Conservation (phyloP, 208 protist genomes). For the Leishmania aethiopica region DNA sequence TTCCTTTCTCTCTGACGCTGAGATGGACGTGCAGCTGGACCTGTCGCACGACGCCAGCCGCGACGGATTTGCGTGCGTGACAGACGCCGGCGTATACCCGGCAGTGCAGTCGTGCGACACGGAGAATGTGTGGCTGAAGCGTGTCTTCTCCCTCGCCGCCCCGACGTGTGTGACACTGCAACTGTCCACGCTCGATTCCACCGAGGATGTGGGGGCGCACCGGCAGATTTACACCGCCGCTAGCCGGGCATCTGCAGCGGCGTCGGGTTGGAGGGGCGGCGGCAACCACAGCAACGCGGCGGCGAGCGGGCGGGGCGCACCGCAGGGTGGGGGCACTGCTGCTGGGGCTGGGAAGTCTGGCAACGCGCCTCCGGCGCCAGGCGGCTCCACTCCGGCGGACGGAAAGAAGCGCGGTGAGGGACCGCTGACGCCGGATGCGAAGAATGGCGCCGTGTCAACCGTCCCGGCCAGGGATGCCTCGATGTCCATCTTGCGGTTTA, state of each 20-base stretch:
- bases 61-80: constrained; percentile 43
- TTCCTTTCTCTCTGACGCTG: constrained; percentile 50
- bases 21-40: constrained; percentile 43
- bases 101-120: constrained; percentile 39
- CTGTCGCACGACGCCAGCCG: constrained; percentile 36
- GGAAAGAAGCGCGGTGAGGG: constrained; percentile 9
- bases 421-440: background rate
- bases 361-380: background rate
- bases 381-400: background rate
- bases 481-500: constrained; percentile 51
- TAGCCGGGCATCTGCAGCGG: constrained; percentile 5
- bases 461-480: background rate
- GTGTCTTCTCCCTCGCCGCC: constrained; percentile 54
- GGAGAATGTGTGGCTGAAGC: constrained; percentile 86
- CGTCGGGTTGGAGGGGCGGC: constrained; percentile 1
- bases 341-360: constrained; percentile 1
- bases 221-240: constrained; percentile 24
- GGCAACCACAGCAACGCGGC: constrained; percentile 10
- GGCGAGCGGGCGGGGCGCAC: background rate
- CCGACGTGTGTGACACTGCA: constrained; percentile 60
- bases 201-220: constrained; percentile 56
- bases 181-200: constrained; percentile 55
- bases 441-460: background rate
- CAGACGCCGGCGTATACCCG: constrained; percentile 66
- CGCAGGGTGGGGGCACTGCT: background rate